Base-by-base conservation (phyloP, 768 basidiomycete genomes). In the Mycena amicta region DNA sequence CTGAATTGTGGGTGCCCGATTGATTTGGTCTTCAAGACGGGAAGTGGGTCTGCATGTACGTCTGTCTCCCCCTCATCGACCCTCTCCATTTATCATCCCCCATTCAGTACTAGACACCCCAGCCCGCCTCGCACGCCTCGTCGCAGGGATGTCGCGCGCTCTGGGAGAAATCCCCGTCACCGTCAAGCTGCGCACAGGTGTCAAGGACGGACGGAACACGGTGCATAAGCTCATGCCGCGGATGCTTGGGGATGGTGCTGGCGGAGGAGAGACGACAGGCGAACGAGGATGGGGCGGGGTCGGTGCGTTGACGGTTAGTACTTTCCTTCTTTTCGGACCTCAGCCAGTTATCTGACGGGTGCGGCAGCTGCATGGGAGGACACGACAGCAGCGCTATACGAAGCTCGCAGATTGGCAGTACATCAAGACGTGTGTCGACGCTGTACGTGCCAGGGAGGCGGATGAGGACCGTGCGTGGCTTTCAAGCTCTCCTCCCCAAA, bases 1-100 rank as follows among this genome's bases (percentile, higher is more conserved):
- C 75, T 98, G 62, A 99, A 99, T 68, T 92, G 93, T 72, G 95
- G 95, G 5, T 98, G 97, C 72, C 97, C 97, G 3, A 98, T 98
- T 65, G 97, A 99, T 72, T 77, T 98, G 41, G 92, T 99, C 1
- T 97, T 95, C 75, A 90, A 90, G 66, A 83, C 84, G 15, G 95
- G 95, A 3, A 94, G 93, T 55, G 95, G 95, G 0, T 91, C 90
- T 56, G 95, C 95, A 26, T 72, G 94, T 95, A 66, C 51, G 90
- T 87, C 45, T 41, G 43, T 18, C 8, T 50, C 47, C 22, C 52
- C 53, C 20, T 45, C 22, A 23, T 45, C 22, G 22, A 8, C 25
- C 43, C 26, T 11, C 25, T 60, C 37, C 30, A 45, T 61, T 23
- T 28, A 23, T 13, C 43, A 4, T 53, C 22, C 31, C 13, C 60